Evolutionary conservation across 2,329 filamentous ascomycete genomes (phyloP).

Genomic region (Fusarium kyushuense): DNA sequence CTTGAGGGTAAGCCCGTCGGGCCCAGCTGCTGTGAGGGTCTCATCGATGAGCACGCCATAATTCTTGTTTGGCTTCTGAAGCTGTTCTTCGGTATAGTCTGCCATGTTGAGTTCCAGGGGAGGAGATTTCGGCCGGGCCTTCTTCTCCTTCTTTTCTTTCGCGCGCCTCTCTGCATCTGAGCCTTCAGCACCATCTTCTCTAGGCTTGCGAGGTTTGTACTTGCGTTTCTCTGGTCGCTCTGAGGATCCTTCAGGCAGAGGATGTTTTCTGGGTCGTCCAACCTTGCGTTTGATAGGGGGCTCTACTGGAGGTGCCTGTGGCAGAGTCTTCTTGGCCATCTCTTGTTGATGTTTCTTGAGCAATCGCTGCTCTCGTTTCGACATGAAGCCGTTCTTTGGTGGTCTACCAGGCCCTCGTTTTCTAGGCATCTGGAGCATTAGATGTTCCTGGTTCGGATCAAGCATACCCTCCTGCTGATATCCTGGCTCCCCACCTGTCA

Average conservation of each 20-base stretch:
- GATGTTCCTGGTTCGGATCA: constrained; percentile 50
- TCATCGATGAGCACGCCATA: constrained; percentile 72
- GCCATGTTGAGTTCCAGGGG: constrained; percentile 66
- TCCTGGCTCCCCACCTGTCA: constrained; percentile 42
- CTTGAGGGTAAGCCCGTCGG: constrained; percentile 68
- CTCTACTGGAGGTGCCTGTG: constrained; percentile 61
- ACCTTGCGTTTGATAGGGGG: constrained; percentile 72
- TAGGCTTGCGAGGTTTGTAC: constrained; percentile 72
- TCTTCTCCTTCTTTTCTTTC: constrained; percentile 71
- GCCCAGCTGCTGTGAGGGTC: constrained; percentile 65
- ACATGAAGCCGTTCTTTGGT: constrained; percentile 86
- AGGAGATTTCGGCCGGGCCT: constrained; percentile 69
- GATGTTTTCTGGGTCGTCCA: constrained; percentile 73
- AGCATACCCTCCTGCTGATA: constrained; percentile 49
- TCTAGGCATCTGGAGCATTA: constrained; percentile 65
- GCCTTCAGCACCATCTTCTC: constrained; percentile 67
- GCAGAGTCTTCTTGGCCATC: constrained; percentile 63
- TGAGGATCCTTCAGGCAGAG: constrained; percentile 66
- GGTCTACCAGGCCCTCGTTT: constrained; percentile 83
- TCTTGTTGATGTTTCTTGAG: constrained; percentile 68
- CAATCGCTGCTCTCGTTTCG: constrained; percentile 77
- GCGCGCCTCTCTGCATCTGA: constrained; percentile 68
- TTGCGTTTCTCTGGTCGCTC: constrained; percentile 72
- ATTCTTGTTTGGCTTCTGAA: constrained; percentile 72
- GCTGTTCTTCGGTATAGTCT: constrained; percentile 68